A percentile compares a stretch with the other conserved stretches of the same genome.
These are phyloP conservation scores for Dacryopinax spathularia DNA, from an alignment of 768 basidiomycete genomes.

Conservation along the genomic window DNA sequence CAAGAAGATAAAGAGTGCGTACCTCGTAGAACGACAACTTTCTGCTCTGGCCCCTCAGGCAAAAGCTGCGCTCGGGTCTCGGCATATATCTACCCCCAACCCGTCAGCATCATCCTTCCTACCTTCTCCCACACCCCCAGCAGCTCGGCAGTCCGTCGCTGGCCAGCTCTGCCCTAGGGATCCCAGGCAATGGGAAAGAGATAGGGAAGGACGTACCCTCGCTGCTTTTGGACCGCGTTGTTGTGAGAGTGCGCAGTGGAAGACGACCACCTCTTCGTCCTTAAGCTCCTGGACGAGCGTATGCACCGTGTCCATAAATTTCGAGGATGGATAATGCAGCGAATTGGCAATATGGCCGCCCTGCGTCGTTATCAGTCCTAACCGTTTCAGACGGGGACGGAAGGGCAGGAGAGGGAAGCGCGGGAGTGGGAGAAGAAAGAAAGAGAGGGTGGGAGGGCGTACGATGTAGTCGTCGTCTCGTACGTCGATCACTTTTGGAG, in stretches of 20 bases:
- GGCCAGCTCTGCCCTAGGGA: no score
- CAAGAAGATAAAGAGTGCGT: neutral
- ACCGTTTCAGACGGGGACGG: no score
- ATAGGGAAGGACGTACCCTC: constrained; percentile 31
- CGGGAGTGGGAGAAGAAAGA: no score
- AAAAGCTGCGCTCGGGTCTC: constrained; percentile 39
- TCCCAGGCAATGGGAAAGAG: no score
- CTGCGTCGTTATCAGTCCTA: neutral
- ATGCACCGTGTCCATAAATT: constrained; percentile 45
- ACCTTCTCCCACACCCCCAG: neutral
- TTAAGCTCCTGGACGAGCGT: constrained; percentile 46
- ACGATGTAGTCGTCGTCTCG: constrained; percentile 61
- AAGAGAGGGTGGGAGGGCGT: no score
- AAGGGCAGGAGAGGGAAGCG: no score
- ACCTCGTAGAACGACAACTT: constrained; percentile 44
- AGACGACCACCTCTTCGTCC: constrained; percentile 48
- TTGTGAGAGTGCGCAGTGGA: constrained; percentile 70
- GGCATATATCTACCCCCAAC: constrained; percentile 42
- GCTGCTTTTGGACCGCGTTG: constrained; percentile 72
- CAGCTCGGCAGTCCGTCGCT: no score
- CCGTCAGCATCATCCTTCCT: neutral
- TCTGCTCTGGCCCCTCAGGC: constrained; percentile 32
- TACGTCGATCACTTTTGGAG: constrained; percentile 49
- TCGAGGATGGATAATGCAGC: constrained; percentile 45
- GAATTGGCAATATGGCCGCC: constrained; percentile 67